phyloP scores from a whole-genome alignment of 1,284 basidiomycete genomes.

The Rhizopogon parksii region DNA sequence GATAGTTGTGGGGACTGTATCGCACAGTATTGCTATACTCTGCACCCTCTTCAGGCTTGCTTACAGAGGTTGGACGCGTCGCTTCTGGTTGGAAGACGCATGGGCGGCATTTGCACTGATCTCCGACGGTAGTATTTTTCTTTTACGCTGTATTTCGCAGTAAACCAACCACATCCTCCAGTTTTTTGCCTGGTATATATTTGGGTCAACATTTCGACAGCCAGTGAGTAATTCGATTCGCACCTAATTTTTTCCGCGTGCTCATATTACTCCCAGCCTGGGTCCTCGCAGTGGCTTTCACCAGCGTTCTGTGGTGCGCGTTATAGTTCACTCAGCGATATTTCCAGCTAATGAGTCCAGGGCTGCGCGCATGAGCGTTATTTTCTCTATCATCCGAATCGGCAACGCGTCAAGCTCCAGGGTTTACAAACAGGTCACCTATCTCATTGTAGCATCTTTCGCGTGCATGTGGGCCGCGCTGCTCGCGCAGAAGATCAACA shows the following conservation, averaged over 20 bases:
- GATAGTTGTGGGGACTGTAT: constrained; percentile 13
- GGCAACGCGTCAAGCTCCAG: constrained; percentile 14
- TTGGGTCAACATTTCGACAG: not conserved
- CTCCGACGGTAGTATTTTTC: constrained; percentile 11
- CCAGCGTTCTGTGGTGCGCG: constrained; percentile 24
- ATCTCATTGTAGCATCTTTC: constrained; percentile 14
- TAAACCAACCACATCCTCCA: constrained; percentile 8
- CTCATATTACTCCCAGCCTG: constrained; percentile 12
- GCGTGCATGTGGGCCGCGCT: constrained; percentile 10
- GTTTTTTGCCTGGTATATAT: constrained; percentile 10
- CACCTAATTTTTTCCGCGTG: constrained; percentile 1
- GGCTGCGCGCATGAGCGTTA: constrained; percentile 21
- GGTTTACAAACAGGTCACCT: constrained; percentile 3
- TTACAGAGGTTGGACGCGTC: constrained; percentile 17
- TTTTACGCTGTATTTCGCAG: constrained; percentile 8
- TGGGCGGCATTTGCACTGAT: constrained; percentile 15
- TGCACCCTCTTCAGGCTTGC: constrained; percentile 21
- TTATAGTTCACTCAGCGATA: not conserved
- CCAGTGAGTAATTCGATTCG: constrained; percentile 10
- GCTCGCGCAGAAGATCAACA: constrained; percentile 9
- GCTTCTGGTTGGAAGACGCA: constrained; percentile 26
- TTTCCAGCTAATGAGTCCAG: constrained; percentile 8
- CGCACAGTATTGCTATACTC: constrained; percentile 20
- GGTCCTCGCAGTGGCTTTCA: constrained; percentile 17
- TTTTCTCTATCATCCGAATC: constrained; percentile 22